Evolutionary conservation across 2,329 filamentous ascomycete species (phyloP), one percentile per base, ranked within the genome.

Genomic region (Stagonosporopsis chrysanthemi): DNA sequence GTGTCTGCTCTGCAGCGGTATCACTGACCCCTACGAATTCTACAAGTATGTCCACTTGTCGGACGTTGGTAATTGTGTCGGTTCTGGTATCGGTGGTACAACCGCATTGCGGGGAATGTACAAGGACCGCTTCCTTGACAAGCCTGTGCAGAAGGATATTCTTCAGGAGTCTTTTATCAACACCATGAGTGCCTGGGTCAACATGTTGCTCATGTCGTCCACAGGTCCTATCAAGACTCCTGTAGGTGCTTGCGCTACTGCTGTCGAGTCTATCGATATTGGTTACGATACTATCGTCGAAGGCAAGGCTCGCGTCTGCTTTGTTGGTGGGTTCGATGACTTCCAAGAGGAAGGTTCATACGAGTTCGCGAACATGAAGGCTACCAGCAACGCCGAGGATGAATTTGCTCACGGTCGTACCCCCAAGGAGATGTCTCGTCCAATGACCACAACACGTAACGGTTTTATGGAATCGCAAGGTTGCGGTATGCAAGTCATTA

Each of bases 391-490:
- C 75, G 93, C 94, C 24, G 90, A 97, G 60, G 93, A 98, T 67
- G 96, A 99, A 78, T 91, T 99, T 69, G 92, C 88, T 9, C 95
- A 98, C 72, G 95, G 95, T 44, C 91, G 95, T 65, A 98, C 95
- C 46, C 94, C 95, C 12, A 87, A 89, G 78, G 95, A 99, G 80
- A 99, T 99, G 95, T 99, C 96, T 29, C 90, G 95, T 61, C 95
- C 95, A 4, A 96, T 93, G 5, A 99, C 95, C 41, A 99, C 95
- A 3, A 99, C 95, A 61, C 87, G 95, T 79, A 95, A 93, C 71
- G 95, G 95, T 48, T 99, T 99, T 84, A 98, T 99, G 95, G 95
- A 99, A 80, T 97, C 96, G 3, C 95, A 99, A 80, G 95, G 95
- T 74, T 96, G 92, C 71, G 95, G 96, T 89, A 89, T 99, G 78